Conservation (phyloP, 352 stramenopile species). For the Pythium scleroteichum region DNA sequence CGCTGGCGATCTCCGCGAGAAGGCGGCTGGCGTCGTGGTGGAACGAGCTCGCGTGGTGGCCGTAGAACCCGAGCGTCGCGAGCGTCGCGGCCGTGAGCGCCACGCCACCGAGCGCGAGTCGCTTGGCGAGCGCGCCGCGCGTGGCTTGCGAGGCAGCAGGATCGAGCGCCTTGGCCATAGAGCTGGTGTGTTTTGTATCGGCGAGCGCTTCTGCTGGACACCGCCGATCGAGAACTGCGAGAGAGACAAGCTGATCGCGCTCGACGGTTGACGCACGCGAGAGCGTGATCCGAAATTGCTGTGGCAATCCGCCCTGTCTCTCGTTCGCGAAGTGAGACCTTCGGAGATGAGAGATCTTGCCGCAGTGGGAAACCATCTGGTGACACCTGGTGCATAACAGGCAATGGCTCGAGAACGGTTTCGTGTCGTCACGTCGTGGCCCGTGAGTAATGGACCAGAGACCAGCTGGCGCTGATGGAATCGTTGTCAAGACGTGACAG, state of each 20-base stretch:
- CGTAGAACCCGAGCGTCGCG: constrained; percentile 26
- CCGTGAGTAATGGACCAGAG: background rate
- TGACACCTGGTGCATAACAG: background rate
- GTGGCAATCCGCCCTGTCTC: too few species aligned
- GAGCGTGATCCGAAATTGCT: too few species aligned
- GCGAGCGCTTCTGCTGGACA: background rate
- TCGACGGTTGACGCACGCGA: too few species aligned
- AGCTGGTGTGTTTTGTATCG: constrained; percentile 2
- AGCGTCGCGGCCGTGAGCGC: constrained; percentile 11
- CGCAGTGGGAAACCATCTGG: background rate
- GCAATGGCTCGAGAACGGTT: background rate
- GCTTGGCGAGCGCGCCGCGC: background rate
- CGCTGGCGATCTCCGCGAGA: constrained; percentile 28
- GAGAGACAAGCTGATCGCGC: too few species aligned
- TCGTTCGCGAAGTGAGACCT: too few species aligned
- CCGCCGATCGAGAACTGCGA: constrained; percentile 14
- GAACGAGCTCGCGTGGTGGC: constrained; percentile 23
- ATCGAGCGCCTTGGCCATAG: constrained; percentile 12
- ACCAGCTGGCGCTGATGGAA: constrained; percentile 1
- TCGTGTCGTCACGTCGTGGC: background rate
- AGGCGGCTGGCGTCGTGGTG: constrained; percentile 29
- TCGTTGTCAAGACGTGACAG: background rate
- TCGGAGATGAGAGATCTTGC: too few species aligned
- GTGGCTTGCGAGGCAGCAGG: background rate
- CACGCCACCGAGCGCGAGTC: constrained; percentile 8